A percentile compares a stretch with the other conserved stretches of the same genome.
Conservation (phyloP, 805 yeast genomes). For the Wickerhamiella galacta region DNA sequence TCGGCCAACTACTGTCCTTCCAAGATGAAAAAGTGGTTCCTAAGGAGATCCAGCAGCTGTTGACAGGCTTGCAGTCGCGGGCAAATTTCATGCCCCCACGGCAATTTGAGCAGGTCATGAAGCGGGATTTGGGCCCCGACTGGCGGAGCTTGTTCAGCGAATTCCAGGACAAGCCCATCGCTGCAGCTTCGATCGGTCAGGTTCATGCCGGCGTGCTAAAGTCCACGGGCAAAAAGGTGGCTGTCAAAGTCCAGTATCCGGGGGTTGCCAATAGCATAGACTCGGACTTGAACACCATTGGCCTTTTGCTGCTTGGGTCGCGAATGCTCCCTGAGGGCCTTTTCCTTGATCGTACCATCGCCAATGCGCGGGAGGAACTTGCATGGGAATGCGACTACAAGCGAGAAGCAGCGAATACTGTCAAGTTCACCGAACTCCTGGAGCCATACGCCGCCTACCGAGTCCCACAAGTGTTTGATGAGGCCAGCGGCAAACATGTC, state of each 20-base stretch:
- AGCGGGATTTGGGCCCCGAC: conserved; percentile 51
- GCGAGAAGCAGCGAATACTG: conserved; percentile 69
- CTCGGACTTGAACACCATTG: conserved; percentile 75
- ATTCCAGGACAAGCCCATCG: conserved; percentile 80
- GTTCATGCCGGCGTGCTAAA: conserved; percentile 65
- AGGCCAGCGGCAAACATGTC: conserved; percentile 64
- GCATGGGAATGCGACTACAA: conserved; percentile 96
- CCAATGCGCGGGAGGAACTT: conserved; percentile 79
- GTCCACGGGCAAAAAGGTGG: conserved; percentile 50
- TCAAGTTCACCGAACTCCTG: conserved; percentile 46
- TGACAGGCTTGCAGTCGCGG: conserved; percentile 74
- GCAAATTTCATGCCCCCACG: conserved; percentile 95
- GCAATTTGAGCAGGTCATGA: conserved; percentile 65
- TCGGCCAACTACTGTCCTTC: conserved; percentile 93
- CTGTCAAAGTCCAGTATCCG: conserved; percentile 92
- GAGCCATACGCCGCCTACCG: conserved; percentile 45
- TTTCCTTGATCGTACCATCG: conserved; percentile 80
- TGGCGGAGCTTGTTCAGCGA: conserved; percentile 59
- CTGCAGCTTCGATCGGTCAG: conserved; percentile 96
- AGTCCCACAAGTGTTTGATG: conserved; percentile 69
- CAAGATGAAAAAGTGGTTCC: conserved; percentile 83
- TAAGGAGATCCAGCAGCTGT: conserved; percentile 60
- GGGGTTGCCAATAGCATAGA: conserved; percentile 91
- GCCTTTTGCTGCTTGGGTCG: conserved; percentile 73
- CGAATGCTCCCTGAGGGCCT: conserved; percentile 78